Percentiles rank a stretch among this genome's conserved stretches.
Evolutionary conservation across 139 green algal genomes (phyloP).

Genomic region (Chlamydomonas schloesseri): DNA sequence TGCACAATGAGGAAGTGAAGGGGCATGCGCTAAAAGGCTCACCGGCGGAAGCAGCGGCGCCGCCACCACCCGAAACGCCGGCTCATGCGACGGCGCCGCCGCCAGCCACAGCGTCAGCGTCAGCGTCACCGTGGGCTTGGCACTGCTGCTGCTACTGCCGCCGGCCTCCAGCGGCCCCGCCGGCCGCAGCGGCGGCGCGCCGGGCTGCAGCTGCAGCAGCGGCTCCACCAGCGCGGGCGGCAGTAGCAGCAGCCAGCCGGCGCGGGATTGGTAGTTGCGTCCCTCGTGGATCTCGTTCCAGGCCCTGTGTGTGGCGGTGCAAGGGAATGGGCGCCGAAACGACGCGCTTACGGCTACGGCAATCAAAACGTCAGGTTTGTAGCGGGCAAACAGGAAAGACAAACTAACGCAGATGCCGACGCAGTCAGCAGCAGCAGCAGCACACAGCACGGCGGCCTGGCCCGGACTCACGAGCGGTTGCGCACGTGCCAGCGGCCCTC

Average conservation of each 20-base stretch:
- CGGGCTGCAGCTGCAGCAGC: not conserved
- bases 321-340: too few relatives aligned
- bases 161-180: not conserved
- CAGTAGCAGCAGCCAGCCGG: conserved; percentile 32
- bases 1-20: too few relatives aligned
- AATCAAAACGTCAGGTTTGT: too few relatives aligned
- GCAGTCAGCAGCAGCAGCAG: not conserved
- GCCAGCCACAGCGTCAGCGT: conserved; percentile 25
- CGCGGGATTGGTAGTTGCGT: conserved; percentile 35
- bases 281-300: not conserved
- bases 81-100: not conserved
- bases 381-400: too few relatives aligned
- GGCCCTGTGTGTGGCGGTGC: not conserved
- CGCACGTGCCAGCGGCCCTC: conserved; percentile 1
- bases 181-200: not conserved
- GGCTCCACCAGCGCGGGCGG: conserved; percentile 10
- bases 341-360: too few relatives aligned
- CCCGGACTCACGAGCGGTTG: not conserved
- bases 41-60: not conserved
- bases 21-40: too few relatives aligned
- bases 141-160: too few relatives aligned
- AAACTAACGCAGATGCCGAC: too few relatives aligned
- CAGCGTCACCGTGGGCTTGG: not conserved
- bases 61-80: conserved; percentile 9
- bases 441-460: not conserved